Conservation (phyloP, 768 basidiomycete species). For the Sistotremastrum suecicum region DNA sequence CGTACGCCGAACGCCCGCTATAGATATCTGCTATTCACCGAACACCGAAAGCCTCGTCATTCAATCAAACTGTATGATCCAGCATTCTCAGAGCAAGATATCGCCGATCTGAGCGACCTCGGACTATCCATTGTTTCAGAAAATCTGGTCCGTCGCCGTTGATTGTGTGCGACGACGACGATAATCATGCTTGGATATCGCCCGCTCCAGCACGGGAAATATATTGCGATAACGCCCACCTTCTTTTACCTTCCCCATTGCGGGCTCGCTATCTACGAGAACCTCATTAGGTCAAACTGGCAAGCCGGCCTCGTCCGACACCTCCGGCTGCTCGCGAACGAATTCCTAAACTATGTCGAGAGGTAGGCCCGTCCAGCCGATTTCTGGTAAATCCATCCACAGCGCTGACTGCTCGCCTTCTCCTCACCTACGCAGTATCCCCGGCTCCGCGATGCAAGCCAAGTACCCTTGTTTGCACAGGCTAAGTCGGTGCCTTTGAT, state of each 20-base stretch:
- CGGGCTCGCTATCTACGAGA: slow-evolving; percentile 57
- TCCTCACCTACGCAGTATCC: slow-evolving; percentile 28
- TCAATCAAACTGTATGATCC: slow-evolving; percentile 54
- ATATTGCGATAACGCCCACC: slow-evolving; percentile 29
- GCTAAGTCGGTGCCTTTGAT: too few species aligned
- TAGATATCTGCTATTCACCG: slow-evolving; percentile 9
- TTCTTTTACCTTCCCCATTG: slow-evolving; percentile 74
- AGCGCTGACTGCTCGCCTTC: slow-evolving; percentile 5
- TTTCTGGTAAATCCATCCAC: slow-evolving; percentile 1
- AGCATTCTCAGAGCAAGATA: slow-evolving; percentile 52
- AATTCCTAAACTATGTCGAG: slow-evolving; percentile 49
- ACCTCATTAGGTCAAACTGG: slow-evolving; percentile 50
- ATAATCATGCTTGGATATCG: slow-evolving; percentile 1
- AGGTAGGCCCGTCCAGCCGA: slow-evolving; percentile 28
- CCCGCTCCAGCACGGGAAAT: slow-evolving; percentile 18
- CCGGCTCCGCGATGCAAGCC: slow-evolving; percentile 32
- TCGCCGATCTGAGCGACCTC: slow-evolving; percentile 28
- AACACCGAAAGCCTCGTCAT: slow-evolving; percentile 14
- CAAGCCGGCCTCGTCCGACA: slow-evolving; percentile 26
- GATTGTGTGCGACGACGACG: slow-evolving; percentile 1
- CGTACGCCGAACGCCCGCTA: background rate
- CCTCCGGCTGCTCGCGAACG: slow-evolving; percentile 51
- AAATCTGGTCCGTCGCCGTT: slow-evolving; percentile 12
- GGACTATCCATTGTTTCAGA: slow-evolving; percentile 23
- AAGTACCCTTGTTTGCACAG: slow-evolving; percentile 34